Base-by-base conservation (phyloP, 148 eudicot species). In the Fagopyrum esculentum region DNA sequence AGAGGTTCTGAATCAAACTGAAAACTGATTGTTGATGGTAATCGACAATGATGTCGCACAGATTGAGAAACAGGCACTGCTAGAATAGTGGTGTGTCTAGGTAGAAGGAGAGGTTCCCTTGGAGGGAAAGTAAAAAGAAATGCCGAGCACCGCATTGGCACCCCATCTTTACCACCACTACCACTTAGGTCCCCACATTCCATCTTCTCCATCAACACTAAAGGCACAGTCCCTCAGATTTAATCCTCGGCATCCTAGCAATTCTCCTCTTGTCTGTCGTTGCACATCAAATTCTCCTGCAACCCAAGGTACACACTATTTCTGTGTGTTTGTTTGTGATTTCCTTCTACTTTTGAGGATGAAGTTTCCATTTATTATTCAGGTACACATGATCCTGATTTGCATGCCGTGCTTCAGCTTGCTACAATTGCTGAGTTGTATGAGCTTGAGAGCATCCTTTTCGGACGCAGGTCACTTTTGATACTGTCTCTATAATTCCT, bases 401-500 rank as follows among this genome's bases (percentile, higher is more conserved):
- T 94, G 72, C 80, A 87, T 72, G 69, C 77, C 15, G 98, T 94
- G 78, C 91, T 94, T 66, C 86, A 91, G 76, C 85, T 94, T 46
- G 98, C 98, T 44, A 87, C 97, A 11, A 85, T 80, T 75, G 83
- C 93, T 35, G 98, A 94, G 75, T 78, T 94, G 72, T 86, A 83
- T 75, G 98, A 91, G 83, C 86, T 94, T 77, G 87, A 89, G 61
- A 73, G 73, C 19, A 91, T 94, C 75, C 92, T 94, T 74, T 94
- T 88, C 79, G 93, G 98, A 48, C 82, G 89, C 75, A 94, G 98
- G 98, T 94, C 15, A 49, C 22, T 43, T 51, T 45, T 72, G 45
- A 40, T 46, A n/a, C 35, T 26, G 35, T 46, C 45, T 59, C 6
- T 0, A 45, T 15, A 12, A 45, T n/a, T 26, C 74, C 74, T 16